Evolutionary conservation across 2,329 filamentous ascomycete species (phyloP).

Genomic region (Phoma sp.): DNA sequence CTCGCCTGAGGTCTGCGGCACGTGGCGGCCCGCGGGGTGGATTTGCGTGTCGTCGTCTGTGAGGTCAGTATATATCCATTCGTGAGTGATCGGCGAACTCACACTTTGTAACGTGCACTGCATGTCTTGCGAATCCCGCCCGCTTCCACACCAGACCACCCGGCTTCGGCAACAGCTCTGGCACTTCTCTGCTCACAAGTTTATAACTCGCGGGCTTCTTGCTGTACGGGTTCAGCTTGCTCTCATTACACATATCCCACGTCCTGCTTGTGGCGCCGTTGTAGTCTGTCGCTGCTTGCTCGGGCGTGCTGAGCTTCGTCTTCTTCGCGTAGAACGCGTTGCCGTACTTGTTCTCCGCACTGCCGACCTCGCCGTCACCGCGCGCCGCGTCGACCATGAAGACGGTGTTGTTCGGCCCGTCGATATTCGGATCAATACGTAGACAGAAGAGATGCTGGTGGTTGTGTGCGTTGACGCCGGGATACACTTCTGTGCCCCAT

Average conservation of each 20-base stretch:
- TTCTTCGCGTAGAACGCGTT: constrained; percentile 89
- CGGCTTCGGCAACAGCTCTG: constrained; percentile 78
- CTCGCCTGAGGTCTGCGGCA: constrained; percentile 85
- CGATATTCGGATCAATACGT: constrained; percentile 84
- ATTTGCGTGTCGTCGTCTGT: constrained; percentile 80
- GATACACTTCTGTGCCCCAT: constrained; percentile 92
- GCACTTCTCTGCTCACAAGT: constrained; percentile 85
- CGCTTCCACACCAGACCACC: constrained; percentile 87
- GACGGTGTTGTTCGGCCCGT: constrained; percentile 83
- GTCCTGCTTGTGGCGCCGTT: constrained; percentile 79
- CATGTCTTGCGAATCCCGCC: constrained; percentile 85
- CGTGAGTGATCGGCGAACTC: constrained; percentile 49
- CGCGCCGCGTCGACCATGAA: constrained; percentile 80
- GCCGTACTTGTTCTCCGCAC: constrained; percentile 82
- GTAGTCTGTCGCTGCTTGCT: constrained; percentile 78
- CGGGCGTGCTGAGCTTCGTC: constrained; percentile 77
- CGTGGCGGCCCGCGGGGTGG: constrained; percentile 85
- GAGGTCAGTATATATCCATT: constrained; percentile 14
- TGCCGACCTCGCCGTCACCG: constrained; percentile 77
- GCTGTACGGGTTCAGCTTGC: constrained; percentile 83
- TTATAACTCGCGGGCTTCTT: constrained; percentile 88
- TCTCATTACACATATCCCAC: constrained; percentile 90
- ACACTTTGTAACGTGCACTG: constrained; percentile 90
- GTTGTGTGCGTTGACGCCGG: constrained; percentile 92
- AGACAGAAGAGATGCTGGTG: constrained; percentile 96